Evolutionary conservation across 2,329 filamentous ascomycete species (phyloP).

Genomic region (Sarocladium brachiariae): DNA sequence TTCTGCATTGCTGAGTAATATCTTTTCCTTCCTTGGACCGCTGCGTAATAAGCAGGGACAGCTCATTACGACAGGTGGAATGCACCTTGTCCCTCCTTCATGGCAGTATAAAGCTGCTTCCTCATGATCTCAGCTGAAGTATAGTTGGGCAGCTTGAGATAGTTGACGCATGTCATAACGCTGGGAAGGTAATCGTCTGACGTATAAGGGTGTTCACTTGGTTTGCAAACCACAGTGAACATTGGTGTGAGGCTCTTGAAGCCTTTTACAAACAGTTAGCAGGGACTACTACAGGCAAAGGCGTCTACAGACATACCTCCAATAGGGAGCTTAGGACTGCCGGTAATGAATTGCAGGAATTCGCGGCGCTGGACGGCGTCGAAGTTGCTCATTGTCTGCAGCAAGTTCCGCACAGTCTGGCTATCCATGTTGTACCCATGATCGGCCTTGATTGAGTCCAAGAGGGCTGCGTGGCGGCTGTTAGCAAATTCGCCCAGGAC

Average conservation of each 20-base stretch:
- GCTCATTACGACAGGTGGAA: slow-evolving; percentile 80
- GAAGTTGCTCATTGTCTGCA: slow-evolving; percentile 92
- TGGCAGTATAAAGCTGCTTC: slow-evolving; percentile 74
- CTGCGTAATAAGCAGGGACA: background rate
- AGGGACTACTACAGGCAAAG: background rate
- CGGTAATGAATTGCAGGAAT: slow-evolving; percentile 96
- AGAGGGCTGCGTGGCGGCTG: slow-evolving; percentile 62
- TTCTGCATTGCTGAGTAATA: background rate
- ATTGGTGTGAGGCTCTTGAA: slow-evolving; percentile 97
- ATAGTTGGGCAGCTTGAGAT: slow-evolving; percentile 95
- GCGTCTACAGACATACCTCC: slow-evolving; percentile 75
- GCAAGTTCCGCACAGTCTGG: slow-evolving; percentile 84
- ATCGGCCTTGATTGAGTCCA: slow-evolving; percentile 97
- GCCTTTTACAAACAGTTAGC: slow-evolving; percentile 47
- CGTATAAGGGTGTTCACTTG: slow-evolving; percentile 87
- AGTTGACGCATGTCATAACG: slow-evolving; percentile 99
- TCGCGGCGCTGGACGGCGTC: slow-evolving; percentile 69
- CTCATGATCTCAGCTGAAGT: slow-evolving; percentile 69
- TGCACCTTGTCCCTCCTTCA: slow-evolving; percentile 91
- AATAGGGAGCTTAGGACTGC: slow-evolving; percentile 95
- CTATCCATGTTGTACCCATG: slow-evolving; percentile 99
- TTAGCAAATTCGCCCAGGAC: slow-evolving; percentile 13
- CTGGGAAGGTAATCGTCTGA: slow-evolving; percentile 98
- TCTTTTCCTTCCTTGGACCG: background rate
- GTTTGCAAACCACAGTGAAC: slow-evolving; percentile 98